Base-by-base conservation (phyloP, 2,329 filamentous ascomycete species). In the Elsinoe arachidis region DNA sequence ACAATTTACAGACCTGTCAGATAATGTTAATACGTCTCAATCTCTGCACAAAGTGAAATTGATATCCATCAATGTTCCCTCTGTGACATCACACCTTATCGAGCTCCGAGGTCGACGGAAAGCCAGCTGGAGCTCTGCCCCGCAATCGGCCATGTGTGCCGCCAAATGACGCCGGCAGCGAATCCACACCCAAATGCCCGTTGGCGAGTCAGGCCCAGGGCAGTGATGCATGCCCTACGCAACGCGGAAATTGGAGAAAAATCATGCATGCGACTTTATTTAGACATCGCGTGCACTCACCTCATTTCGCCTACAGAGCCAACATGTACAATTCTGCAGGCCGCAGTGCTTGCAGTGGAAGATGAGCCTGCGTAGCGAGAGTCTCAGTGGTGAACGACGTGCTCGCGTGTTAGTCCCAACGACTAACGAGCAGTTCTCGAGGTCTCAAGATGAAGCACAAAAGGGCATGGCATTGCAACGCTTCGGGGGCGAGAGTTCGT, bases 121-220 rank as follows among this genome's bases (percentile, higher is more conserved):
- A 30, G 26, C 7, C 26, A 30, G 26, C 7, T 30, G 7, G 26
- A 30, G 26, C 26, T 30, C 26, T 30, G 46, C 46, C 46, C 46
- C 49, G 49, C 49, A 39, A 53, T 53, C 34, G 26, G 17, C n/a
- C 49, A n/a, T 38, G 9, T n/a, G 33, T 53, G 33, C 49, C 49
- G 49, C 34, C 26, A 30, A 30, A 30, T 30, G 26, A 39, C 14
- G 37, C 37, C 14, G 9, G 37, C 14, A 39, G 37, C 14, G 37
- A 39, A 39, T 19, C 14, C 26, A 30, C 26, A 30, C 7, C 26
- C 26, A 30, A 30, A 9, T 30, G 26, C 26, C 41, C 15, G 41
- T n/a, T 14, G 11, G 46, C 46, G 41, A 44, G 41, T 44, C 41
- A 44, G 38, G 23, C 23, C 6, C 23, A 26, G 3, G 23, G 38